phyloP scores from a whole-genome alignment of 2,329 filamentous ascomycete species.

The Ilyonectria robusta region DNA sequence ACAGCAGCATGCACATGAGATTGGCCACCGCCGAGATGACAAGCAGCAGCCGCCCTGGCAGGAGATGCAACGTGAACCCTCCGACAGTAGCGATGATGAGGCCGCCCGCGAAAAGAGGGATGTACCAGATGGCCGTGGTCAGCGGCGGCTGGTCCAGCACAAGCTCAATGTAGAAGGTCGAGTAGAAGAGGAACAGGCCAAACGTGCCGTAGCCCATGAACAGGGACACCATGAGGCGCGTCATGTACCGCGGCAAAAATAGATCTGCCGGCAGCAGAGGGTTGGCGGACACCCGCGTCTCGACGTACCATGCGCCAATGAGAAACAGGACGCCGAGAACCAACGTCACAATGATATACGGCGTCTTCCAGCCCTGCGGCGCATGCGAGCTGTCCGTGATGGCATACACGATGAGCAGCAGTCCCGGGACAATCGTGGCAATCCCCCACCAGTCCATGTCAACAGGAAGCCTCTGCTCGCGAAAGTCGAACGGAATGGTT shows the following conservation, averaged over 20 bases:
- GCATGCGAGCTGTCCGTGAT: conserved; percentile 77
- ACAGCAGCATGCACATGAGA: conserved; percentile 65
- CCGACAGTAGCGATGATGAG: conserved; percentile 68
- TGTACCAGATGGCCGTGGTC: conserved; percentile 71
- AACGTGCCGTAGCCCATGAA: conserved; percentile 68
- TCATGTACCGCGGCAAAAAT: conserved; percentile 72
- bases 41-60: conserved; percentile 68
- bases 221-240: conserved; percentile 67
- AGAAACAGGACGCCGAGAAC: conserved; percentile 69
- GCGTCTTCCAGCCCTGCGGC: conserved; percentile 72
- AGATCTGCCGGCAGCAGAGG: conserved; percentile 75
- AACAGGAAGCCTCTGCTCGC: conserved; percentile 39
- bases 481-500: conserved; percentile 54
- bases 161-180: conserved; percentile 72
- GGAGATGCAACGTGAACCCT: conserved; percentile 68
- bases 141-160: conserved; percentile 67
- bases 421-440: conserved; percentile 66
- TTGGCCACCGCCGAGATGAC: conserved; percentile 66
- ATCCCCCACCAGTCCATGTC: conserved; percentile 75
- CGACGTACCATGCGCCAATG: conserved; percentile 70
- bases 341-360: conserved; percentile 75
- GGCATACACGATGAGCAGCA: conserved; percentile 76
- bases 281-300: conserved; percentile 71
- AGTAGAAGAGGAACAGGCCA: conserved; percentile 74
- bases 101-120: conserved; percentile 72